These are phyloP conservation scores for Ceratobasidium sp. DNA, from an alignment of 1,284 basidiomycete species.

Conservation along the genomic window DNA sequence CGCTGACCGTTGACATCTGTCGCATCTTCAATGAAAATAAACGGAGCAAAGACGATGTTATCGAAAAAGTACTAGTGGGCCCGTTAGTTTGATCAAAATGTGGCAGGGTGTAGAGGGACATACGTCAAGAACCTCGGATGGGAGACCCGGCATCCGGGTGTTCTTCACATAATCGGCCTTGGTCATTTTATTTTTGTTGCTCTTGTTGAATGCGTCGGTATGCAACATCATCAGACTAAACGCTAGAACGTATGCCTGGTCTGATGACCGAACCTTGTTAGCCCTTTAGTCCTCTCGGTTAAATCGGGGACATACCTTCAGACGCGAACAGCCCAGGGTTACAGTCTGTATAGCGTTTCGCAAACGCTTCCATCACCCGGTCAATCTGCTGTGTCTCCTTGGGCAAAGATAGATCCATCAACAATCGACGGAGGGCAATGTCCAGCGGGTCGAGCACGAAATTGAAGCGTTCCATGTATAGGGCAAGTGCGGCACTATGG, in stretches of 20 bases:
- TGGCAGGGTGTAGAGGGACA: slow-evolving; percentile 46
- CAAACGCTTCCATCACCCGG: slow-evolving; percentile 94
- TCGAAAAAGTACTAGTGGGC: slow-evolving; percentile 86
- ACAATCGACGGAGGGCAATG: slow-evolving; percentile 84
- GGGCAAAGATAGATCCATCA: slow-evolving; percentile 91
- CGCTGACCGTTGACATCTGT: slow-evolving; percentile 67
- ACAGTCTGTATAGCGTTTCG: slow-evolving; percentile 80
- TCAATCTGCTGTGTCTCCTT: slow-evolving; percentile 99
- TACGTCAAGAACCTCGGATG: slow-evolving; percentile 84
- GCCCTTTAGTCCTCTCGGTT: neutral
- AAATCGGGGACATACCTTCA: slow-evolving; percentile 60
- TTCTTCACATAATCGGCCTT: slow-evolving; percentile 92
- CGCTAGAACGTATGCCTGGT: slow-evolving; percentile 94
- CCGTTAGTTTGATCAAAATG: neutral
- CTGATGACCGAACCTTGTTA: slow-evolving; percentile 54
- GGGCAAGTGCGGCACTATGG: slow-evolving; percentile 70
- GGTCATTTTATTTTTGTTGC: slow-evolving; percentile 97
- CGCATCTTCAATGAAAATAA: slow-evolving; percentile 94
- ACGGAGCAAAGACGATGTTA: slow-evolving; percentile 92
- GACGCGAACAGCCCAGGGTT: slow-evolving; percentile 82
- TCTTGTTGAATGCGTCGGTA: slow-evolving; percentile 97
- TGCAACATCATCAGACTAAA: slow-evolving; percentile 99
- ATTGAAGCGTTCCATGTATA: slow-evolving; percentile 79
- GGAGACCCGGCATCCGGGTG: slow-evolving; percentile 83
- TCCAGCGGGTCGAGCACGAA: slow-evolving; percentile 86